Base-by-base conservation (phyloP, 192 early-diverging fungal species). In the Cetraspora pellucida region DNA sequence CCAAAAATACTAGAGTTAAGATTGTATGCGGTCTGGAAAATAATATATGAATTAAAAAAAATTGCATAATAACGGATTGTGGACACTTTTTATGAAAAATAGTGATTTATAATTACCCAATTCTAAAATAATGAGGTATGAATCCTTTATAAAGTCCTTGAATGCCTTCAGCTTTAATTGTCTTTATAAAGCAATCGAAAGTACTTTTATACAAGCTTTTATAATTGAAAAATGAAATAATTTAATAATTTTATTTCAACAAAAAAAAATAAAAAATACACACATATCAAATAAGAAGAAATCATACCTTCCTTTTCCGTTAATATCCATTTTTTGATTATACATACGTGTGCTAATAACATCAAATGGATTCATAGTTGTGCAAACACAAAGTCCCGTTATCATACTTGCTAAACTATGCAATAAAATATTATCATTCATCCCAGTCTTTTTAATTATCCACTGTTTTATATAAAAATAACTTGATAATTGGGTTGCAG, bases 321-420 rank as follows among this genome's bases (percentile, higher is more conserved):
- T 61, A 37, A 11, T 21, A 64, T 76, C 63, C n/a, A 7, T 27
- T 43, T 76, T 76, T 71, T 97, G 95, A 78, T 97, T 96, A 85
- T 95, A 97, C 94, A 97, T 97, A 60, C 97, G 88, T 7, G 95
- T 96, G 54, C 87, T 93, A 59, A 96, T 91, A 10, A 97, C 95
- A 83, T 98, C 97, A 74, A 97, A 96, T n/a, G 97, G 96, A 72
- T 98, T 97, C 96, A 98, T 98, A 57, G 89, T 92, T 25, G 88
- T 82, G 78, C 93, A 95, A 17, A 97, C 92, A 77, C 94, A 91
- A 71, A 97, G 88, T 64, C 93, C 93, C 0, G 92, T 93, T 57
- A 92, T 82, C 85, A 96, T 83, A 80, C 90, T 90, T 3, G 93
- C 89, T 47, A 90, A 75, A 49, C 92, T 89, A 75, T 98, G 95